Evolutionary conservation across 345 rosid genomes (phyloP), one percentile per base, ranked within the genome.

Genomic region (Aethionema arabicum): DNA sequence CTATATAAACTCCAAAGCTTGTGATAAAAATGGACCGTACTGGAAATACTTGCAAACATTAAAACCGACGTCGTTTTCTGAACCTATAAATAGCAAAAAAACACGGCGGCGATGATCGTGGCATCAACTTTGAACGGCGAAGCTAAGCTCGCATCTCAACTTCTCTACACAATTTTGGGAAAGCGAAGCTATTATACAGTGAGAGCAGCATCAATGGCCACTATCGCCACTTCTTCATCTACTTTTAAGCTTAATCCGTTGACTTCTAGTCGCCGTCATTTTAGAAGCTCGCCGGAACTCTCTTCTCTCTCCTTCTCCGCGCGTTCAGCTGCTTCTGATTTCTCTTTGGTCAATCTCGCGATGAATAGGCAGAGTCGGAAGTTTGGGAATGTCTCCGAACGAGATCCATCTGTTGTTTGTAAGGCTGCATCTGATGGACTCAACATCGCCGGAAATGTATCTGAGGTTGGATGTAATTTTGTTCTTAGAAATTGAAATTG

Each of bases 401-500:
- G 72, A 32, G 74, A 72, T 15, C 53, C 62, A 27, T 74, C 87
- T n/a, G 65, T 90, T 61, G 84, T 71, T 11, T 87, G 86, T 76
- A 82, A 80, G 64, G 86, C 95, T 40, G 86, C 75, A 67, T 69
- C 76, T 46, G 87, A 82, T 53, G 85, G 86, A 11, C 96, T 87
- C 78, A 87, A 91, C 78, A 81, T 87, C 74, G 96, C 98, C 15
- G 87, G 80, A 0, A 82, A 85, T 80, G 98, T 91, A 43, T 74
- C 93, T 65, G 89, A 85, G 91, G 97, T 80, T 9, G 46, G 57
- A 41, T 56, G 37, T 14, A 16, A n/a, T 69, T 12, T 16, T 40
- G 40, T 16, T 61, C n/a, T 0, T 59, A 13, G 39, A 10, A 10
- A 4, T 38, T 7, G 11, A 43, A 43, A 30, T 30, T 44, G 54